phyloP scores from a whole-genome alignment of 768 basidiomycete genomes.

The Boletus patriciae region DNA sequence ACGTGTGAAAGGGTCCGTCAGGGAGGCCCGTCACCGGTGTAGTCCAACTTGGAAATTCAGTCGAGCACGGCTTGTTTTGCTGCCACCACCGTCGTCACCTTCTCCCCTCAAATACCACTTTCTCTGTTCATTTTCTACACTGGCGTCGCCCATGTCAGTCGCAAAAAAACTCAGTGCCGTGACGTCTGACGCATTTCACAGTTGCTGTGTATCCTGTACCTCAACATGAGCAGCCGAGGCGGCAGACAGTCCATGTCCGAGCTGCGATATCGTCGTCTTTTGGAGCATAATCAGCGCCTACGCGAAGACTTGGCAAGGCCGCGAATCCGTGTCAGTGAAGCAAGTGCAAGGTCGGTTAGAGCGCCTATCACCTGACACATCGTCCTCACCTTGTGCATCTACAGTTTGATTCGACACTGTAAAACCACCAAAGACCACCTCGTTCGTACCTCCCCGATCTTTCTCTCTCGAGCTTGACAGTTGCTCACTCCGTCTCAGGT shows the following conservation, averaged over 20 bases:
- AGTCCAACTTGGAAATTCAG: conserved; percentile 1
- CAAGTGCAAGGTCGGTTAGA: conserved; percentile 56
- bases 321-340: conserved; percentile 71
- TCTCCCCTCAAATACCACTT: not conserved
- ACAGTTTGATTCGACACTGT: conserved; percentile 71
- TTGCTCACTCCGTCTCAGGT: conserved; percentile 51
- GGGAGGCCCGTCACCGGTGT: not conserved
- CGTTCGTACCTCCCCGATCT: conserved; percentile 36
- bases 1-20: conserved; percentile 27
- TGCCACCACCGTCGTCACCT: conserved; percentile 8
- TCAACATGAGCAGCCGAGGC: conserved; percentile 59
- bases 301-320: conserved; percentile 72
- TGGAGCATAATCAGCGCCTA: conserved; percentile 73
- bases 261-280: conserved; percentile 74
- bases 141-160: conserved; percentile 5
- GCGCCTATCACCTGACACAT: not conserved
- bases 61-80: conserved; percentile 7
- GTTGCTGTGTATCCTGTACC: conserved; percentile 1
- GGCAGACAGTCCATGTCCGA: conserved; percentile 76
- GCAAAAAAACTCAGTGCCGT: not conserved
- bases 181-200: conserved; percentile 1
- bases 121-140: not conserved
- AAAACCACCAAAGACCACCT: conserved; percentile 72
- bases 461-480: conserved; percentile 1
- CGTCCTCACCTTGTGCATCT: conserved; percentile 2